Evolutionary conservation across 768 basidiomycete species (phyloP).

Genomic region (Calvatia gigantea): DNA sequence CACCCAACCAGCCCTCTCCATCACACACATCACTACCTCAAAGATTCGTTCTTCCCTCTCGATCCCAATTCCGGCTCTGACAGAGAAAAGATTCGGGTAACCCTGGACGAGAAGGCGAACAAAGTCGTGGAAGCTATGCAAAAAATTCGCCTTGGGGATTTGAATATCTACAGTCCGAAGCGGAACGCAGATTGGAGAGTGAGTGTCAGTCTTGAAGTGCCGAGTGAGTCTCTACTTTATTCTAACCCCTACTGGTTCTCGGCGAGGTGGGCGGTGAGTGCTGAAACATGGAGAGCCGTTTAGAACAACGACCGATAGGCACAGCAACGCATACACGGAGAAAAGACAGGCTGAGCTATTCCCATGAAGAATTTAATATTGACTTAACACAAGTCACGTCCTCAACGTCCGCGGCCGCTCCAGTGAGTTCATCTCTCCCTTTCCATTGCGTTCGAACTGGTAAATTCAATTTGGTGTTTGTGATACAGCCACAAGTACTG

Average conservation of each 20-base stretch:
- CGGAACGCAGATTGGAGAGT: conserved; percentile 87
- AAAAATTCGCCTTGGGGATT: conserved; percentile 81
- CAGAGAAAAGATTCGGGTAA: conserved; percentile 74
- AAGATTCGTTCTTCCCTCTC: conserved; percentile 75
- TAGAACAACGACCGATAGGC: conserved; percentile 70
- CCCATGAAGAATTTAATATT: conserved; percentile 89
- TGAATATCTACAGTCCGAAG: conserved; percentile 86
- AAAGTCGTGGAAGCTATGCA: conserved; percentile 62
- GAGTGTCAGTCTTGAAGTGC: conserved; percentile 89
- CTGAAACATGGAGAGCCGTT: neutral
- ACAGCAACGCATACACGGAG: conserved; percentile 55
- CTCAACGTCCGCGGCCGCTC: conserved; percentile 38
- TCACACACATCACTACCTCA: conserved; percentile 73
- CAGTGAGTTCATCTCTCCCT: conserved; percentile 36
- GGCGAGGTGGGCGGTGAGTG: neutral
- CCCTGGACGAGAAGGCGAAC: conserved; percentile 72
- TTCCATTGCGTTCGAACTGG: conserved; percentile 1
- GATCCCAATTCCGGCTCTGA: conserved; percentile 26
- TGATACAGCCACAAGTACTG: conserved; percentile 48
- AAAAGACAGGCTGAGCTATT: conserved; percentile 92
- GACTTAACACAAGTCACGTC: conserved; percentile 92
- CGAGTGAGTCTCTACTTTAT: conserved; percentile 62
- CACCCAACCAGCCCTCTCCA: conserved; percentile 56
- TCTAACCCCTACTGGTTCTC: too few species aligned
- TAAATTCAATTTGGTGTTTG: neutral